Percentiles rank a stretch among this genome's conserved stretches.
Conservation (phyloP, 2,329 filamentous ascomycete species). For the Xylariaceae sp. region DNA sequence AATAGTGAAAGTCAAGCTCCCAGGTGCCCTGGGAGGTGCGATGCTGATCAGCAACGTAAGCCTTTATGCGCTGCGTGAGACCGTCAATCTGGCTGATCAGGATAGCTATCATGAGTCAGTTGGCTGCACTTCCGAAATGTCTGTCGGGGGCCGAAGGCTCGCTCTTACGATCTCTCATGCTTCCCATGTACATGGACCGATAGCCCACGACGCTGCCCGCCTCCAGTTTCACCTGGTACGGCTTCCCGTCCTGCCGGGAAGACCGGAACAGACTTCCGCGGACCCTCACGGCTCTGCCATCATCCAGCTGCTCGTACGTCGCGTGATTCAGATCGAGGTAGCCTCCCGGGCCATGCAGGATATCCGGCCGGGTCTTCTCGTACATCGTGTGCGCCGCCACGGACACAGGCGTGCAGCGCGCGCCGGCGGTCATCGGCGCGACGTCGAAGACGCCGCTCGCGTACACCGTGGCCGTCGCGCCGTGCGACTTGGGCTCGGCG, state of each 20-base stretch:
- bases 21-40: slow-evolving; percentile 17
- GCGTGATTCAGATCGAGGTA: slow-evolving; percentile 32
- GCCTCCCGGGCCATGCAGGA: slow-evolving; percentile 42
- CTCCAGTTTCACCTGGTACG: slow-evolving; percentile 43
- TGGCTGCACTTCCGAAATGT: too few relatives aligned
- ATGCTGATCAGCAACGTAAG: slow-evolving; percentile 17
- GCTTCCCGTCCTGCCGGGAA: slow-evolving; percentile 14
- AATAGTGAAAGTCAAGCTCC: slow-evolving; percentile 36
- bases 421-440: slow-evolving; percentile 28
- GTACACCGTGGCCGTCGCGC: slow-evolving; percentile 33
- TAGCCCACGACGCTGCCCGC: slow-evolving; percentile 35
- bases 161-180: slow-evolving; percentile 32
- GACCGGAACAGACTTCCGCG: slow-evolving; percentile 30
- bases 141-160: not conserved
- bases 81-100: slow-evolving; percentile 33
- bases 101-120: slow-evolving; percentile 24
- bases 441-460: slow-evolving; percentile 39
- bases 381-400: slow-evolving; percentile 49
- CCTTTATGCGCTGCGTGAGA: slow-evolving; percentile 26
- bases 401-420: slow-evolving; percentile 37
- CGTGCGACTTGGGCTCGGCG: slow-evolving; percentile 37
- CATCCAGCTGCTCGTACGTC: slow-evolving; percentile 34
- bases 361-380: slow-evolving; percentile 45
- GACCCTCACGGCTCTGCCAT: slow-evolving; percentile 31
- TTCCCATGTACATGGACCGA: slow-evolving; percentile 38